phyloP scores from a whole-genome alignment of 352 stramenopile genomes.

The Ochromonadaceae sp. region DNA sequence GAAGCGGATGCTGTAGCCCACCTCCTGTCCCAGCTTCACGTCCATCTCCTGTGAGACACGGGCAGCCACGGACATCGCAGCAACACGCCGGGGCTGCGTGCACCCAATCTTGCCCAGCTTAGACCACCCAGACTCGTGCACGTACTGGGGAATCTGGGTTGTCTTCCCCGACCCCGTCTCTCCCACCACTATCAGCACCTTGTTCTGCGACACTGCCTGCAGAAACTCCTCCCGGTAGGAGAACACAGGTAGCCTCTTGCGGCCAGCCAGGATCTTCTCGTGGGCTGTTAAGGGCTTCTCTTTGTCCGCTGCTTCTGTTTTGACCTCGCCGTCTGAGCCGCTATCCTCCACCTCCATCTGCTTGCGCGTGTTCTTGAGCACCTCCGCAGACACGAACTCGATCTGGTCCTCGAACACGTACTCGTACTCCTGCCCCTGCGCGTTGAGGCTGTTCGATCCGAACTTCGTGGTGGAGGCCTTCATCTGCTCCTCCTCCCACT shows the following conservation, averaged over 20 bases:
- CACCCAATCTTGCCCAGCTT: constrained; percentile 85
- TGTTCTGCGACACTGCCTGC: constrained; percentile 85
- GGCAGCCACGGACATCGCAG: constrained; percentile 96
- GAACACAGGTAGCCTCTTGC: constrained; percentile 91
- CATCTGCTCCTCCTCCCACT: constrained; percentile 93
- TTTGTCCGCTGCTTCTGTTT: constrained; percentile 27
- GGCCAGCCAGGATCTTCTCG: constrained; percentile 80
- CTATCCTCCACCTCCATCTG: constrained; percentile 32
- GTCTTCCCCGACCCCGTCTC: constrained; percentile 93
- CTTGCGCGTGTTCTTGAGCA: constrained; percentile 41
- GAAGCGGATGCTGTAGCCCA: constrained; percentile 97
- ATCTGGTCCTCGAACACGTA: constrained; percentile 97
- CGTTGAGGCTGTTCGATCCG: constrained; percentile 50
- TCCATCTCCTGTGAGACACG: constrained; percentile 97
- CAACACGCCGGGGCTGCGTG: constrained; percentile 85
- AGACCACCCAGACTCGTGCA: constrained; percentile 77
- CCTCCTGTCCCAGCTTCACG: constrained; percentile 86
- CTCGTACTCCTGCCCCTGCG: constrained; percentile 68
- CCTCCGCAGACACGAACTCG: constrained; percentile 89
- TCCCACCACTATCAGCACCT: constrained; percentile 57
- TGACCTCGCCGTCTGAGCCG: constrained; percentile 44
- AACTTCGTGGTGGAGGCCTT: constrained; percentile 50
- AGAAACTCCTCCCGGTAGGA: constrained; percentile 94
- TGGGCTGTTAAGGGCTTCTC: constrained; percentile 42
- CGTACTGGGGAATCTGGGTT: constrained; percentile 97